Base-by-base conservation (phyloP, 352 stramenopile genomes). In the Globisporangium nodosum region DNA sequence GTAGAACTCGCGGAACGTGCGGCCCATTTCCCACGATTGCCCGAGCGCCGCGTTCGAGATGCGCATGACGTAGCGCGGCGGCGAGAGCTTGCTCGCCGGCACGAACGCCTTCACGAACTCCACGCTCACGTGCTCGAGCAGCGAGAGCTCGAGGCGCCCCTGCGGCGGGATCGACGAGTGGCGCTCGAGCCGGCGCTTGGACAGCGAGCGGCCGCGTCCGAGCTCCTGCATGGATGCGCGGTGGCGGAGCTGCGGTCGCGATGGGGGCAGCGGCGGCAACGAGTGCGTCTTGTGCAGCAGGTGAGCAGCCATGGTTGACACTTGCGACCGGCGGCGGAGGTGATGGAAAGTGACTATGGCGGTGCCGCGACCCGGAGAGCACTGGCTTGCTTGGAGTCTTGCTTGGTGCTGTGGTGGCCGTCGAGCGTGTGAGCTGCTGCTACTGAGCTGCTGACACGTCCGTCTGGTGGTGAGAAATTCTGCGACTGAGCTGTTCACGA, bases 71-170 rank as follows among this genome's bases (percentile, higher is more conserved):
- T 92, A 94, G 18, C 80, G 81, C 37, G 80, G 77, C 47, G 69
- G 76, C 27, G 75, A 70, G 42, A 89, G 65, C 54, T 90, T 90
- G 69, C 71, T 85, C n/a, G 69, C 77, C 2, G 81, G 80, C 37
- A 92, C 74, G 20, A 90, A 68, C 9, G 84, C 84, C 63, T 93
- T 93, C 52, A 90, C 30, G 61, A 93, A 93, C 60, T 90, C 72
- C 5, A 93, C 78, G n/a, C 86, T 71, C 8, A 93, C 67, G 58
- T 79, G 80, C 55, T 90, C 76, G 15, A 93, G 70, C 52, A 93
- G 69, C 58, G 76, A 83, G 53, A 85, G 65, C 60, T 90, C 76
- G 56, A 89, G 66, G n/a, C 67, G 73, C 42, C 68, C 70, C 58
- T 68, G 68, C 6, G 66, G 40, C 13, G 58, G 68, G 21, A 52